Evolutionary conservation across 805 yeast species (phyloP), one percentile per base, ranked within the genome.

Genomic region (Starmerella apicola): DNA sequence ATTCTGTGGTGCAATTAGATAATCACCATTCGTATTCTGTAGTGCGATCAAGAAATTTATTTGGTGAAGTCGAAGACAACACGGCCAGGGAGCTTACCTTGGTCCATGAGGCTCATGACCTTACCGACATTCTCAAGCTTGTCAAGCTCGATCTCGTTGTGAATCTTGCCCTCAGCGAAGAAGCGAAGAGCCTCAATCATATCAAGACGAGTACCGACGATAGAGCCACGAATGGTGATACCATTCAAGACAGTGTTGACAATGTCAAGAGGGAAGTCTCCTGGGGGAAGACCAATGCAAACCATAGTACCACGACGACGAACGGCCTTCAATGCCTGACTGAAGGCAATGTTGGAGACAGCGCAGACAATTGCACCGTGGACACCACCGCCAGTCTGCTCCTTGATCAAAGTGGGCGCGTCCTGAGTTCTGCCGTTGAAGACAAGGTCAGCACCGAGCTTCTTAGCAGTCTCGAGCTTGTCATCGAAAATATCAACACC

Each of bases 181-280:
- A 80, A 78, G 54, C 77, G 81, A 50, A 80, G 63, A 41, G 88
- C 85, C 67, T 81, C 86, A 48, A 78, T 71, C 50, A 88, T 73
- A 64, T 83, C 94, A 50, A 80, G 79, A 65, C 93, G 78, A 74
- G 81, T 81, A 54, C 94, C 94, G 48, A 82, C 94, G 58, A 80
- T 80, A 38, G 93, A 81, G 53, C 91, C 94, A 60, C 68, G 74
- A 58, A 82, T 77, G 56, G 67, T 66, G 60, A 79, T 67, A 43
- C 82, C 73, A 64, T 72, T 78, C 51, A 79, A 77, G 45, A 82
- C 93, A 38, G 80, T 74, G 49, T 68, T 65, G 67, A 81, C 78
- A 40, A 83, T 83, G 42, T 74, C 71, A 30, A 84, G 74, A 51
- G 69, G 67, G 60, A 72, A 71, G 48, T 91, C 88, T 53, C 76